Percentiles rank a stretch among this genome's conserved stretches.
phyloP scores from a whole-genome alignment of 352 stramenopile genomes.

The Globisporangium okanoganense region DNA sequence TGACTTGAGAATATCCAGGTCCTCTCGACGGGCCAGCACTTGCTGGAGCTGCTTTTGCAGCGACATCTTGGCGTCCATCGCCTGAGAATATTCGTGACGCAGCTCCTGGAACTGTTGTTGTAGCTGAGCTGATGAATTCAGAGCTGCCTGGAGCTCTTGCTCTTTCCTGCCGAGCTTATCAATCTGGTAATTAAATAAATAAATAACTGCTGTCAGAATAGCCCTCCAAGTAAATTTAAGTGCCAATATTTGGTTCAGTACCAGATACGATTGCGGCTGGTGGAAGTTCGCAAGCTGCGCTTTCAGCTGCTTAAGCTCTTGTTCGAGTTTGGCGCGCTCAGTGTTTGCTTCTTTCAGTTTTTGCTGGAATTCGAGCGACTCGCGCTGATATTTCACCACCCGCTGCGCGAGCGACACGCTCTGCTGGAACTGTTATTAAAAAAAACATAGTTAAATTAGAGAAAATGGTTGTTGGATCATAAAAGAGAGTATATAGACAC shows the following conservation, averaged over 20 bases:
- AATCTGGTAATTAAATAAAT: constrained; percentile 30
- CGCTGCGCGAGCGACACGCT: constrained; percentile 62
- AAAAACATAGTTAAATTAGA: too few relatives aligned
- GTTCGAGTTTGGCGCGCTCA: constrained; percentile 28
- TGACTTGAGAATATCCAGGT: constrained; percentile 62
- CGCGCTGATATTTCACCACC: constrained; percentile 62
- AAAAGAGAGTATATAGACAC: not conserved
- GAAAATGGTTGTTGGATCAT: too few relatives aligned
- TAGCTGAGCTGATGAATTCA: constrained; percentile 19
- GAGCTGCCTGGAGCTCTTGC: constrained; percentile 33
- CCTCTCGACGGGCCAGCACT: constrained; percentile 47
- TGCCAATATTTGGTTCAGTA: constrained; percentile 12
- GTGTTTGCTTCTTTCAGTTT: constrained; percentile 25
- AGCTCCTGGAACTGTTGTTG: constrained; percentile 41
- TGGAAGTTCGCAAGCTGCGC: constrained; percentile 45
- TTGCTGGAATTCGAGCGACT: constrained; percentile 38
- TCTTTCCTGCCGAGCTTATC: constrained; percentile 54
- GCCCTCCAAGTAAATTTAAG: not conserved
- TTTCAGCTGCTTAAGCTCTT: constrained; percentile 29
- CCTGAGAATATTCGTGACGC: constrained; percentile 35
- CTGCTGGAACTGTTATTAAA: constrained; percentile 54
- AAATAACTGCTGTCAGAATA: not conserved
- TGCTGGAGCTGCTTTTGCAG: constrained; percentile 69
- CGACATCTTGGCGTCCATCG: constrained; percentile 34
- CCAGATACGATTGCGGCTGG: constrained; percentile 73